phyloP scores from a whole-genome alignment of 2,329 filamentous ascomycete genomes.

The Pyricularia pennisetigena region DNA sequence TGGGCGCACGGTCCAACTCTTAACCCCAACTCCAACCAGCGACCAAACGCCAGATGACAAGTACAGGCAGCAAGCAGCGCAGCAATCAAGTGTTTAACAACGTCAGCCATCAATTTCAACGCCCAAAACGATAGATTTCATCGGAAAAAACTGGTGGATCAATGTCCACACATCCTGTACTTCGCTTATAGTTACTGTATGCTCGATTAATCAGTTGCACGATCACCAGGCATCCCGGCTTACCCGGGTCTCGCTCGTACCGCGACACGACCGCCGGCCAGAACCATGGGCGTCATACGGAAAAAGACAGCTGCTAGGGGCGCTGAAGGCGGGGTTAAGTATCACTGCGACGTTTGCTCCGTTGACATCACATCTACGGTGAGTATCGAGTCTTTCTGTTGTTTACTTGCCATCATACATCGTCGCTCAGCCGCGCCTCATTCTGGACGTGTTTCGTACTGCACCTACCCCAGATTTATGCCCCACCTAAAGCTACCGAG shows the following conservation, averaged over 20 bases:
- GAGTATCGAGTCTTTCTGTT: constrained; percentile 25
- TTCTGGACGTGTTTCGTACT: not conserved
- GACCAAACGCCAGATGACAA: not conserved
- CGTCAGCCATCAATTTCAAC: not conserved
- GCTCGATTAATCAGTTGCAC: not conserved
- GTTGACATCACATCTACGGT: constrained; percentile 96
- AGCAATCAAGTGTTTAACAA: not conserved
- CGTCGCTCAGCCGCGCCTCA: not conserved
- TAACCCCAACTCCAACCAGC: not conserved
- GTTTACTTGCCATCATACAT: not conserved
- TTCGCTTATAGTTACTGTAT: not conserved
- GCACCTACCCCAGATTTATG: not conserved
- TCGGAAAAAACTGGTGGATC: not conserved
- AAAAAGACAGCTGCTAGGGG: constrained; percentile 86
- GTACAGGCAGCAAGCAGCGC: not conserved
- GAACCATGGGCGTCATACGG: constrained; percentile 79
- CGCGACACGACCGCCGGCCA: not conserved
- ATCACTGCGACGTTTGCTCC: constrained; percentile 94
- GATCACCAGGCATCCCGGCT: not conserved
- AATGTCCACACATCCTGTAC: not conserved
- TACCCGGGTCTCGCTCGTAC: constrained; percentile 1
- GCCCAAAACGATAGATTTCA: not conserved
- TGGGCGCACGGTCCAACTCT: not conserved
- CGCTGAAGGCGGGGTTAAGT: constrained; percentile 84
- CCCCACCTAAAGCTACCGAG: not conserved